These are phyloP conservation scores for Naegleria lovaniensis DNA, from an alignment of 208 protist genomes.

Conservation along the genomic window DNA sequence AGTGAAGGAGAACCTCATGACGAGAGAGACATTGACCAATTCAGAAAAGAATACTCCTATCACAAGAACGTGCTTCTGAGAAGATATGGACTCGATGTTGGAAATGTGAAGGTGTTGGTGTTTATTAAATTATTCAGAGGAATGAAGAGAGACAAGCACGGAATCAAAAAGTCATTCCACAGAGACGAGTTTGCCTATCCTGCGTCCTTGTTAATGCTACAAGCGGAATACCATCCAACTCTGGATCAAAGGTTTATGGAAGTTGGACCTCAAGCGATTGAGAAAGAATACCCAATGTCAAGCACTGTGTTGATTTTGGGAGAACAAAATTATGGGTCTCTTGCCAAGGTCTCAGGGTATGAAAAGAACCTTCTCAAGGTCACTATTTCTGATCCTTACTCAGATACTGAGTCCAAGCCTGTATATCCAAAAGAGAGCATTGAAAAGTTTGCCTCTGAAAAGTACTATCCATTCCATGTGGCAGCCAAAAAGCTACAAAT, in stretches of 20 bases:
- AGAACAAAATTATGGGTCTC: not conserved
- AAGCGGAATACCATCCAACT: not conserved
- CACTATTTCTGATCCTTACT: not conserved
- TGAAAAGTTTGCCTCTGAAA: not conserved
- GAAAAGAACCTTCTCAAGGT: not conserved
- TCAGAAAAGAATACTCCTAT: not conserved
- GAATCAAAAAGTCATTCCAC: not conserved
- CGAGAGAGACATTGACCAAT: not conserved
- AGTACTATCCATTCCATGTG: not conserved
- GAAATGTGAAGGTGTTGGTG: not conserved
- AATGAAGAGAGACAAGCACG: not conserved
- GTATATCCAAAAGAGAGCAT: not conserved
- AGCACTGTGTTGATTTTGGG: not conserved
- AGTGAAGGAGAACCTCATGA: not conserved
- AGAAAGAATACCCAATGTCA: not conserved
- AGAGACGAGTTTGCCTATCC: slow-evolving; percentile 21
- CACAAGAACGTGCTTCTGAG: not conserved
- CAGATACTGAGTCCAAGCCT: not conserved
- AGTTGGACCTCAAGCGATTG: not conserved
- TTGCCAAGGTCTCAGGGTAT: not conserved
- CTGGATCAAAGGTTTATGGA: not conserved
- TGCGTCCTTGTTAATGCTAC: not conserved
- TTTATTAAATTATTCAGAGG: slow-evolving; percentile 24
- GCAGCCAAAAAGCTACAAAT: not conserved
- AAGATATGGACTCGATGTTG: slow-evolving; percentile 14